Conservation (phyloP, 208 protist species). For the Trypanosoma caninum region DNA sequence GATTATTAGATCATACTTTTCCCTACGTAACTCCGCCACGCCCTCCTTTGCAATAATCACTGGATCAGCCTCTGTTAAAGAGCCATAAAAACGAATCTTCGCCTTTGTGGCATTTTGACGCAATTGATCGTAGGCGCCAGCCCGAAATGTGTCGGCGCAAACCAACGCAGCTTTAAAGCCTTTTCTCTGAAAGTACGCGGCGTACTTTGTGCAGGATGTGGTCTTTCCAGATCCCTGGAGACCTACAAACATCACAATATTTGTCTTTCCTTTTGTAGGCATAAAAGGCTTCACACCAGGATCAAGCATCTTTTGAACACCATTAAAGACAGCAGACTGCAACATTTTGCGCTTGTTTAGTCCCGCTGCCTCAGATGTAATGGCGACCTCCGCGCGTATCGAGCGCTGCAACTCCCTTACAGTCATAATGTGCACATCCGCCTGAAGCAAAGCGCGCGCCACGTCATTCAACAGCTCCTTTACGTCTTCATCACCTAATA, state of each 20-base stretch:
- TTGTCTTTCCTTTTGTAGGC: slow-evolving; percentile 94
- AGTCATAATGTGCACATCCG: slow-evolving; percentile 97
- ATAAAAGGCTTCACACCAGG: slow-evolving; percentile 95
- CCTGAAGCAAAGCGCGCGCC: slow-evolving; percentile 91
- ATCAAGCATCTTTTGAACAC: slow-evolving; percentile 96
- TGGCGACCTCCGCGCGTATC: slow-evolving; percentile 91
- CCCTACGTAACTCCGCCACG: slow-evolving; percentile 95
- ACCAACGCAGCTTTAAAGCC: slow-evolving; percentile 95
- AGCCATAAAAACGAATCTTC: slow-evolving; percentile 98
- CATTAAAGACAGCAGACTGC: slow-evolving; percentile 95
- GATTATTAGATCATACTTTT: slow-evolving; percentile 98
- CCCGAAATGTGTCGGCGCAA: slow-evolving; percentile 99
- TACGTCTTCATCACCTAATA: slow-evolving; percentile 95
- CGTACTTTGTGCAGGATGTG: slow-evolving; percentile 98
- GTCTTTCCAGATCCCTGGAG: slow-evolving; percentile 98
- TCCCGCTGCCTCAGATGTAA: slow-evolving; percentile 92
- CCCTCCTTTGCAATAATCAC: slow-evolving; percentile 96
- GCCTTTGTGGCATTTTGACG: slow-evolving; percentile 99
- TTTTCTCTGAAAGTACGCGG: slow-evolving; percentile 94
- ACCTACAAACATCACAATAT: slow-evolving; percentile 99
- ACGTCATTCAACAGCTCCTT: slow-evolving; percentile 96
- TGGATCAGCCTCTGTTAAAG: slow-evolving; percentile 95
- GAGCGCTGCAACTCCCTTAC: slow-evolving; percentile 93
- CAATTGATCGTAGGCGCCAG: slow-evolving; percentile 97
- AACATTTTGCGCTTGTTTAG: slow-evolving; percentile 97